Evolutionary conservation across 1,284 basidiomycete species (phyloP).

Genomic region (Austroboletus novae-zelandiae): DNA sequence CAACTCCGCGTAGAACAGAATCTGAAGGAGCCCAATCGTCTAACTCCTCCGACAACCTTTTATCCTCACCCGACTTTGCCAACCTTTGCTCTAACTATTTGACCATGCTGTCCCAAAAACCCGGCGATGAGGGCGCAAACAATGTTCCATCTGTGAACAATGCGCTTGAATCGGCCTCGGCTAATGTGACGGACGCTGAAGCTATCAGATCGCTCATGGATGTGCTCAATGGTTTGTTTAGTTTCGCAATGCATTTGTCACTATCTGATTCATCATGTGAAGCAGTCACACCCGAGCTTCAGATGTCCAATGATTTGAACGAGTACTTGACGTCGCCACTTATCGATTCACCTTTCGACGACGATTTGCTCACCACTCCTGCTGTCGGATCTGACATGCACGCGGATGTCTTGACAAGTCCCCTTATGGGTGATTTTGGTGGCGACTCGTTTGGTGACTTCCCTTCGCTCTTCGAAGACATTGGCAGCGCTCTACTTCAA

Average conservation of each 20-base stretch:
- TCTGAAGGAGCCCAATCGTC: conserved; percentile 23
- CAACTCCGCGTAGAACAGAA: conserved; percentile 45
- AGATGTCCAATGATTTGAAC: conserved; percentile 31
- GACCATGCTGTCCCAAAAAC: conserved; percentile 45
- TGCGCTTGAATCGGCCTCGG: conserved; percentile 7
- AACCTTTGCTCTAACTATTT: conserved; percentile 46
- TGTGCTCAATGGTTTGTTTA: conserved; percentile 40
- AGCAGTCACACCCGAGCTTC: conserved; percentile 40
- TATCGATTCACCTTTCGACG: conserved; percentile 51
- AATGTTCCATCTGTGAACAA: conserved; percentile 17
- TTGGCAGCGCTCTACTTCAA: conserved; percentile 4
- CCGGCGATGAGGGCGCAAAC: conserved; percentile 25
- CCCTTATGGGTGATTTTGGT: conserved; percentile 31
- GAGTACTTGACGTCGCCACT: conserved; percentile 48
- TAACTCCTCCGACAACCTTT: conserved; percentile 16
- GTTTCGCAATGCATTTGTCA: accelerated
- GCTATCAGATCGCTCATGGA: conserved; percentile 42
- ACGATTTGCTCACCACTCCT: conserved; percentile 57
- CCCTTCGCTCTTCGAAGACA: conserved; percentile 22
- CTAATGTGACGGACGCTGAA: conserved; percentile 28
- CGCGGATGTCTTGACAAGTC: conserved; percentile 42
- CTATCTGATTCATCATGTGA: not conserved
- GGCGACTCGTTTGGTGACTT: conserved; percentile 37
- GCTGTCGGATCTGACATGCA: conserved; percentile 38
- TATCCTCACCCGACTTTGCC: conserved; percentile 32